A percentile compares a stretch with the other conserved stretches of the same genome.
phyloP scores from a whole-genome alignment of 805 yeast genomes.

The Candida nitratophila region DNA sequence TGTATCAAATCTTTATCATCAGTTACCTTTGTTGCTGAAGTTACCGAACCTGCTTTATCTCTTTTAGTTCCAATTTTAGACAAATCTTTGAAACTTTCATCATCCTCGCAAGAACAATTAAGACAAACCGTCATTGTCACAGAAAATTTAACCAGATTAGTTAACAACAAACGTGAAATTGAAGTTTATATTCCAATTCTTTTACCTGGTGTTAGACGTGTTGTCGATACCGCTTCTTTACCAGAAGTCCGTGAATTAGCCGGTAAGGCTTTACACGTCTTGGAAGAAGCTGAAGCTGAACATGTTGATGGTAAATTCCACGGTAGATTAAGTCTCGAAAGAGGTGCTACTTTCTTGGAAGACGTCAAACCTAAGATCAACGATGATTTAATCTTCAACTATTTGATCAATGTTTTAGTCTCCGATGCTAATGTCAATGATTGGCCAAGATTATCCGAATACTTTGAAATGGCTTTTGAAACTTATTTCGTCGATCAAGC shows the following conservation, averaged over 20 bases:
- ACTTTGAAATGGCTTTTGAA: slow-evolving; percentile 34
- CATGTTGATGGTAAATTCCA: slow-evolving; percentile 66
- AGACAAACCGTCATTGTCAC: slow-evolving; percentile 95
- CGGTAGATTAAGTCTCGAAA: slow-evolving; percentile 58
- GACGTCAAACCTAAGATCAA: slow-evolving; percentile 21
- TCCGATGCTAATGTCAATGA: slow-evolving; percentile 68
- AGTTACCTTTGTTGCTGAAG: slow-evolving; percentile 97
- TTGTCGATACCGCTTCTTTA: slow-evolving; percentile 80
- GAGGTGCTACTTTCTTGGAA: slow-evolving; percentile 40
- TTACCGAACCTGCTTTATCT: slow-evolving; percentile 91
- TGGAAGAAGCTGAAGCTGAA: slow-evolving; percentile 72
- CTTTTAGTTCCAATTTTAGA: slow-evolving; percentile 86
- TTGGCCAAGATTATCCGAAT: slow-evolving; percentile 57
- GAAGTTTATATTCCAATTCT: slow-evolving; percentile 79
- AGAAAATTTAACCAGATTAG: slow-evolving; percentile 92
- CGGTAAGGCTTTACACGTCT: slow-evolving; percentile 72
- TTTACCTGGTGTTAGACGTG: slow-evolving; percentile 87
- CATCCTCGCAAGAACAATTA: slow-evolving; percentile 91
- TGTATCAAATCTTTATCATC: slow-evolving; percentile 86
- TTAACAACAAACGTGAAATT: slow-evolving; percentile 88
- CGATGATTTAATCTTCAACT: slow-evolving; percentile 36
- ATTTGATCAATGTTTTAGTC: slow-evolving; percentile 46
- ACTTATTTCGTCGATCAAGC: slow-evolving; percentile 27
- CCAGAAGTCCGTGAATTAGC: slow-evolving; percentile 97
- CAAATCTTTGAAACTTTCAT: slow-evolving; percentile 78